Percentiles rank a stretch among this genome's conserved stretches.
Evolutionary conservation across 169 alveolate genomes (phyloP).

Genomic region (Babesia divergens): DNA sequence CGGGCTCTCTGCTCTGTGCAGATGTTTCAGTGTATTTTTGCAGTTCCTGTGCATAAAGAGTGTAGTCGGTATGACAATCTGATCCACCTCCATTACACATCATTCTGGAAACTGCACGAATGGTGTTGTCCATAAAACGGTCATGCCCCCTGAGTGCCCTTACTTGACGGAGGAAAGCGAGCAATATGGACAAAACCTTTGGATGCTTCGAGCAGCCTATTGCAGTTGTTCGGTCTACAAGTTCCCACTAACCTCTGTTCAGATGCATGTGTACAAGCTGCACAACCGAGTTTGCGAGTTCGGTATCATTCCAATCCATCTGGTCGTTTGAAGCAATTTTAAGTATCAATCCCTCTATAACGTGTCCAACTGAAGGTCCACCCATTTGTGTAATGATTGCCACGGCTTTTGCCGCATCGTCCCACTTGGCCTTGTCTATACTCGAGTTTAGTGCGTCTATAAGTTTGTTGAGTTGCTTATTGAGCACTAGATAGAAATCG

Average conservation of each 20-base stretch:
- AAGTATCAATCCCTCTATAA: not conserved
- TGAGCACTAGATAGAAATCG: slow-evolving; percentile 6
- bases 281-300: not conserved
- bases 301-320: not conserved
- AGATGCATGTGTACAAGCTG: slow-evolving; percentile 7
- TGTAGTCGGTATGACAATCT: not conserved
- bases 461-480: not conserved
- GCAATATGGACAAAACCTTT: not conserved
- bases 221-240: no score
- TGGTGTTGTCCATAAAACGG: slow-evolving; percentile 4
- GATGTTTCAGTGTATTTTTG: not conserved
- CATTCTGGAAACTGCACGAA: not conserved
- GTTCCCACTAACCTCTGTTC: not conserved
- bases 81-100: not conserved
- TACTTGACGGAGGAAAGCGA: not conserved
- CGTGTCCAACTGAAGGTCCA: slow-evolving; percentile 5
- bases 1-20: not conserved
- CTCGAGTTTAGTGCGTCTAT: not conserved
- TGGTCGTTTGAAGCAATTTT: not conserved
- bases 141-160: not conserved
- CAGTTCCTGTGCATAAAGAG: slow-evolving; percentile 18
- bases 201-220: slow-evolving; percentile 23
- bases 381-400: not conserved
- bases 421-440: not conserved
- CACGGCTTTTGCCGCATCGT: not conserved